phyloP scores from a whole-genome alignment of 73 alveolate genomes.

The Symbiodinium pilosum region DNA sequence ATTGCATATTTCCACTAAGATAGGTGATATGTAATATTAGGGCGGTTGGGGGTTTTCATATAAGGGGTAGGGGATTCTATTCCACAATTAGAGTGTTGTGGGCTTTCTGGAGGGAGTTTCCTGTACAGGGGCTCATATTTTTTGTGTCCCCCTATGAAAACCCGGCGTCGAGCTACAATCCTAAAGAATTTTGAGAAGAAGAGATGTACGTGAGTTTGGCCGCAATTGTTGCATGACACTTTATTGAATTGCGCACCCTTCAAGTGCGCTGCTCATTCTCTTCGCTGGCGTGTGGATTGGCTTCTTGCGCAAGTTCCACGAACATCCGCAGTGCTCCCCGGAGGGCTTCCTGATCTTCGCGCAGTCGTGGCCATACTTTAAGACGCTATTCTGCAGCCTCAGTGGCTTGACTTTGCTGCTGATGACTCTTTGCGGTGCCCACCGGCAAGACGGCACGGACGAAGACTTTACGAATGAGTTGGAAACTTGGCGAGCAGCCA shows the following conservation, averaged over 20 bases:
- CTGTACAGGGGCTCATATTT: no score
- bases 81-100: no score
- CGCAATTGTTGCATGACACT: neutral
- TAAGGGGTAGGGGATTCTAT: no score
- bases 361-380: neutral
- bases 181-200: no score
- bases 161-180: no score
- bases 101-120: no score
- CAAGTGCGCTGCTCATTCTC: neutral
- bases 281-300: slow-evolving; percentile 11
- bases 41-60: no score
- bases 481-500: neutral
- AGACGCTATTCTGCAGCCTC: neutral
- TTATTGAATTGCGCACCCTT: neutral
- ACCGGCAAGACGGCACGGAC: neutral
- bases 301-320: neutral
- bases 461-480: neutral
- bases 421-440: neutral
- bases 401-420: neutral
- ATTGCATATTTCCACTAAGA: no score
- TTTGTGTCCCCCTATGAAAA: no score
- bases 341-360: neutral
- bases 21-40: no score
- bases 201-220: no score
- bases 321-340: slow-evolving; percentile 6